Conservation (phyloP, 148 eudicot species). For the Fallopia convolvulus region DNA sequence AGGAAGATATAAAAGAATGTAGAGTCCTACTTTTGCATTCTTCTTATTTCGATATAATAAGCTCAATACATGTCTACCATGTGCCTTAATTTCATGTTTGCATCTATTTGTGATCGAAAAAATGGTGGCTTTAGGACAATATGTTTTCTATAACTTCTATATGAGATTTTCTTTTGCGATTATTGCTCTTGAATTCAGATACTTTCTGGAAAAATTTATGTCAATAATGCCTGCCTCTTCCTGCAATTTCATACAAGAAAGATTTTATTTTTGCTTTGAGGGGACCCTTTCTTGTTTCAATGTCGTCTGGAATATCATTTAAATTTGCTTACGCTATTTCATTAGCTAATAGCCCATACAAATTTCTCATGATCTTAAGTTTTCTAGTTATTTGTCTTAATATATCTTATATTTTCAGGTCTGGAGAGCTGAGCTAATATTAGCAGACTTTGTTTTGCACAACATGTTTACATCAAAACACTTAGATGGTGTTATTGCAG, state of each 20-base stretch:
- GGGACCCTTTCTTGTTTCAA: background rate
- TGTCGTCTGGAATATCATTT: background rate
- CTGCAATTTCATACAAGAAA: background rate
- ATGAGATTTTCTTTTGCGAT: background rate
- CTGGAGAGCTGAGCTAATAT: constrained; percentile 86
- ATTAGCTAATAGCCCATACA: background rate
- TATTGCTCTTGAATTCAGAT: background rate
- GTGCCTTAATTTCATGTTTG: background rate
- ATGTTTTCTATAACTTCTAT: background rate
- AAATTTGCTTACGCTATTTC: background rate
- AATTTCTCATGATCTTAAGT: background rate
- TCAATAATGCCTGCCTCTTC: background rate
- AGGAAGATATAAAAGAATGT: background rate
- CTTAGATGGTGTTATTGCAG: constrained; percentile 48
- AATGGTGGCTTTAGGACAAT: background rate
- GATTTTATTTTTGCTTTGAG: background rate
- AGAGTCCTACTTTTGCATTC: background rate
- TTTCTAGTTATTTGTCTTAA: background rate
- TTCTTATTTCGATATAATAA: background rate
- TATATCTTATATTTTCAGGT: constrained; percentile 36
- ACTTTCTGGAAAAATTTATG: background rate
- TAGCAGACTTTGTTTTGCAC: constrained; percentile 83
- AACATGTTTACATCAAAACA: constrained; percentile 52
- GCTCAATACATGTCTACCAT: background rate
- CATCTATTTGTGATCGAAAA: background rate